Evolutionary conservation across 345 rosid species (phyloP), one percentile per base, ranked within the genome.

Genomic region (Sonneratia alba): DNA sequence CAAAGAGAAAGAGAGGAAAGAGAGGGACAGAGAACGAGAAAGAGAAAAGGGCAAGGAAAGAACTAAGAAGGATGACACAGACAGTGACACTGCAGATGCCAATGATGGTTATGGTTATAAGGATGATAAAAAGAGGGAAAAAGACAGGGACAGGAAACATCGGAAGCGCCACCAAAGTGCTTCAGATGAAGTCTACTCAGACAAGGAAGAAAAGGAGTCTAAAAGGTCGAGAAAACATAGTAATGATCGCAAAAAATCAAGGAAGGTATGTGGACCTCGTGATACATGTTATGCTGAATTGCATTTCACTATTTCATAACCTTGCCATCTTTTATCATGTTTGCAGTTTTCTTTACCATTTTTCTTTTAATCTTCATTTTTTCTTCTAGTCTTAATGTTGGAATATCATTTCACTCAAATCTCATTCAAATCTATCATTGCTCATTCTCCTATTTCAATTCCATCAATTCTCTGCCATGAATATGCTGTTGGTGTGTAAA

Each of bases 111-210:
- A 85, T 36, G 79, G 79, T 68, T 83, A 85, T 71, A 95, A 84
- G 79, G 99, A 92, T 47, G 97, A 92, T 12, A 95, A 86, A 79
- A 85, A 77, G 78, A 89, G 81, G 72, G 97, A 89, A 70, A 95
- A 89, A 74, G 96, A 94, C 42, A 82, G 80, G 76, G 97, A 90
- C 21, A 84, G 92, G 85, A 95, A 87, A 80, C 94, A 89, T 72
- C 73, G 89, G 75, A 92, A 89, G 80, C 84, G 94, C 34, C 93
- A 88, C 81, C 92, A 85, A 45, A 90, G 82, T 73, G 86, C 84
- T 36, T 77, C 63, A 72, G 97, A 92, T 56, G 97, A 92, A 70
- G 85, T 77, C 61, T 84, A 86, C 80, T 92, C 97, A 53, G 99
- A 92, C 73, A 87, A 77, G 81, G 98, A 92, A 74, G 97, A 92